Conservation (phyloP, 345 rosid species). For the Nasturtium officinale region DNA sequence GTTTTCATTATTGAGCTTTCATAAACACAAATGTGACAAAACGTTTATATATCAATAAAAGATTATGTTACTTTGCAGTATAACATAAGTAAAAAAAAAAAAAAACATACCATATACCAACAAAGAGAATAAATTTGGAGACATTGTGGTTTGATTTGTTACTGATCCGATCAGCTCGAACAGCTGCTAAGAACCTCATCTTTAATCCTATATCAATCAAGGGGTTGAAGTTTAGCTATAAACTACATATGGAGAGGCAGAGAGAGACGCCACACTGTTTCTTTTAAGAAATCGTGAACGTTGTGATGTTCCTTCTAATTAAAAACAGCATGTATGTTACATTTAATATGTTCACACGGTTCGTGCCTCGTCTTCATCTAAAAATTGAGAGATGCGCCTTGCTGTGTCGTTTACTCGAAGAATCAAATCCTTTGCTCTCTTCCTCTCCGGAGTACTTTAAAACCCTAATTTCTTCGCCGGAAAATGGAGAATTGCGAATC, state of each 20-base stretch:
- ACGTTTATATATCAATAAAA: not conserved
- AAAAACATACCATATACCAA: not conserved
- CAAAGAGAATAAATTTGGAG: not conserved
- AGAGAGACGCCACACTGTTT: conserved; percentile 25
- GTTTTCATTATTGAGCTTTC: not conserved
- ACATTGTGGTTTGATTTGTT: not conserved
- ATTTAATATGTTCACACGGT: not conserved
- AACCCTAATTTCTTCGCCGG: conserved; percentile 21
- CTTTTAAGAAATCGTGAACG: not conserved
- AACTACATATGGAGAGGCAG: not conserved
- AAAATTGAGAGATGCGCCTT: not conserved
- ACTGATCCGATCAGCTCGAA: not conserved
- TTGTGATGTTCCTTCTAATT: not conserved
- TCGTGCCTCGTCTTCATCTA: conserved; percentile 30
- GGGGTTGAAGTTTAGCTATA: not conserved
- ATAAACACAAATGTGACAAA: not conserved
- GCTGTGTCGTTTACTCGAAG: not conserved
- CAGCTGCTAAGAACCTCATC: not conserved
- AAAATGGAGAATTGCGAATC: conserved; percentile 50
- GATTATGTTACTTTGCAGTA: not conserved
- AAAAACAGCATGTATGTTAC: not conserved
- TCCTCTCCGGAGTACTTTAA: too few relatives aligned
- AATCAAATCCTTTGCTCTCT: not conserved
- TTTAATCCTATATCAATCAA: not conserved
- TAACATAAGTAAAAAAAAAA: not conserved